Base-by-base conservation (phyloP, 352 stramenopile genomes). In the Phytophthora melonis region DNA sequence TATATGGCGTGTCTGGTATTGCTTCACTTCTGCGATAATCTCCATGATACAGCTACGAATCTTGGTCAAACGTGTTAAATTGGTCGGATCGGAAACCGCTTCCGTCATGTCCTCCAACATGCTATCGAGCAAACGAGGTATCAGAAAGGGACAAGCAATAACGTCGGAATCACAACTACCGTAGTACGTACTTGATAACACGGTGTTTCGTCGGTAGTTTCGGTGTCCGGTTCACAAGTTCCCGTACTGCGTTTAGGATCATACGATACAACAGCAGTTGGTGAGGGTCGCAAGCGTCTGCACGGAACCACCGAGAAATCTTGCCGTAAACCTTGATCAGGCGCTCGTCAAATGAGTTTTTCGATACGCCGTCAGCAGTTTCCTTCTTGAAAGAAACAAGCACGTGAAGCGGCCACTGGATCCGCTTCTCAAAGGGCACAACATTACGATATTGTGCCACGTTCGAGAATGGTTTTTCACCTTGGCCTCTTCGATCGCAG, bases 351-450 rank as follows among this genome's bases (percentile, higher is more conserved):
- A 43, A n/a, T 10, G 3, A 6, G 27, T 30, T 30, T 36, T 32
- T 21, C 6, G 25, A 6, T n/a, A 66, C n/a, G 3, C 21, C 10
- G 13, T 23, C 5, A n/a, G 18, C 13, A 3, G 34, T 57, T 30
- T 72, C 57, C 21, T 72, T 62, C 25, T 62, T 66, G 13, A 67
- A 61, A 25, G 49, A 25, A 50, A 66, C 30, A n/a, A 71, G 54
- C 3, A 66, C 8, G 4, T n/a, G 16, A n/a, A 71, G 5, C 3
- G 58, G 34, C 9, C 6, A 1, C 0, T 54, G 3, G 14, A 50
- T 18, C 10, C 30, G 47, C 25, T 55, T 5, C 65, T 62, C 16
- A 70, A 14, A 9, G 45, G 41, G 16, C n/a, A 52, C 18, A 25
- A n/a, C 8, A 45, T n/a, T 19, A 60, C 1, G 6, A 65, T 0